Evolutionary conservation across 257 asterid genomes (phyloP).

Genomic region (Lantana camara): DNA sequence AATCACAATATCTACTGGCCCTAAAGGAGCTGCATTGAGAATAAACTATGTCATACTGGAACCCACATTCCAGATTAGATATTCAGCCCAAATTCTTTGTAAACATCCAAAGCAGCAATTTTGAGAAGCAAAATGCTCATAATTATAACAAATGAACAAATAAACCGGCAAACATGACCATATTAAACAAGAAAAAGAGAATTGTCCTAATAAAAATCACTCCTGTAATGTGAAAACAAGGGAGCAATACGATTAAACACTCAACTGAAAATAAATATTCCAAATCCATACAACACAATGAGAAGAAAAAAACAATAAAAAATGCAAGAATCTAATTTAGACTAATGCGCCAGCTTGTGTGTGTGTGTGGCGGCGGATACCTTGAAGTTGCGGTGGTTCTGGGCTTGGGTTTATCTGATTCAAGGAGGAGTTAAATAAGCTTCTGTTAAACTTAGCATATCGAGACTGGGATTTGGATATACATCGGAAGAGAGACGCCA

Average conservation of each 20-base stretch:
- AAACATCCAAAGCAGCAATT: neutral
- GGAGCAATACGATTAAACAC: neutral
- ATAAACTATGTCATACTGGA: too few relatives aligned
- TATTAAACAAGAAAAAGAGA: neutral
- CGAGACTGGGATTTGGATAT: slow-evolving; percentile 36
- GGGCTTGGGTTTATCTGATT: slow-evolving; percentile 35
- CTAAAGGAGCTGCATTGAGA: too few relatives aligned
- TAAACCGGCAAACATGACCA: neutral
- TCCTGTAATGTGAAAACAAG: too few relatives aligned
- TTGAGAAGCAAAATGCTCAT: neutral
- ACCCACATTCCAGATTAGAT: too few relatives aligned
- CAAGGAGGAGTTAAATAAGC: slow-evolving; percentile 21
- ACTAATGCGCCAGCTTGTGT: neutral
- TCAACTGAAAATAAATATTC: slow-evolving; percentile 9
- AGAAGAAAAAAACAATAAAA: neutral
- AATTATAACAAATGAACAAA: slow-evolving; percentile 4
- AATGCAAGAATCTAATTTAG: slow-evolving; percentile 1
- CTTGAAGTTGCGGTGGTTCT: slow-evolving; percentile 40
- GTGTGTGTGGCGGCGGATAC: slow-evolving; percentile 26
- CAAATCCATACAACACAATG: neutral
- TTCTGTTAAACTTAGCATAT: slow-evolving; percentile 23
- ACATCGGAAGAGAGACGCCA: slow-evolving; percentile 45
- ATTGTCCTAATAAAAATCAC: too few relatives aligned
- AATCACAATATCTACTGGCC: neutral
- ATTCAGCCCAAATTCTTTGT: too few relatives aligned